A percentile compares a stretch with the other conserved stretches of the same genome.
Conservation (phyloP, 129 eudicot species). For the Helianthus tuberosus region DNA sequence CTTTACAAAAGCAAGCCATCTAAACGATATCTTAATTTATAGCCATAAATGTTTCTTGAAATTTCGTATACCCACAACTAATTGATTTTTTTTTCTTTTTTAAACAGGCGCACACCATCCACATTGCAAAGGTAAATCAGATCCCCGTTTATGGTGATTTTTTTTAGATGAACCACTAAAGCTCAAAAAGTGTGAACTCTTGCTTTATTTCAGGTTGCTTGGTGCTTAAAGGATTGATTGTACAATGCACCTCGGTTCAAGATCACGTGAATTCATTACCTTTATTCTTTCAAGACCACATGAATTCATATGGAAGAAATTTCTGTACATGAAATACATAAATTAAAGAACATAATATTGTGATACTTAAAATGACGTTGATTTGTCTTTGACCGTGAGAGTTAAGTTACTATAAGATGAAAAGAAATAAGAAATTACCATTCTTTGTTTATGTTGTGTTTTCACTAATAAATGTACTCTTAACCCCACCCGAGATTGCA, state of each 20-base stretch:
- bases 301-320: constrained; percentile 2
- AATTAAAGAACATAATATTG: not conserved
- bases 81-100: constrained; percentile 29
- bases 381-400: constrained; percentile 1
- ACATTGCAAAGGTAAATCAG: constrained; percentile 51
- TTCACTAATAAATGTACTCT: not conserved
- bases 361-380: not conserved
- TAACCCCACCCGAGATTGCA: not conserved
- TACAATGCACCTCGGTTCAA: constrained; percentile 19
- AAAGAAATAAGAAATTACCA: constrained; percentile 4
- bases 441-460: not conserved
- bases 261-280: constrained; percentile 16
- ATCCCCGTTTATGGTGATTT: not conserved
- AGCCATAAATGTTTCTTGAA: not conserved
- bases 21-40: not conserved
- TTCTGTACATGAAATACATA: constrained; percentile 17
- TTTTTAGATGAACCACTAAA: not conserved
- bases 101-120: constrained; percentile 52
- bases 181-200: not conserved
- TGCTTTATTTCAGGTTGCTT: constrained; percentile 43
- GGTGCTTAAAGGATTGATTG: constrained; percentile 39
- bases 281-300: constrained; percentile 10
- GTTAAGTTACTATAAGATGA: constrained; percentile 3
- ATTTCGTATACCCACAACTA: not conserved
- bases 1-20: constrained; percentile 38